Evolutionary conservation across 768 basidiomycete genomes (phyloP).

Genomic region (Boletus sensibilis): DNA sequence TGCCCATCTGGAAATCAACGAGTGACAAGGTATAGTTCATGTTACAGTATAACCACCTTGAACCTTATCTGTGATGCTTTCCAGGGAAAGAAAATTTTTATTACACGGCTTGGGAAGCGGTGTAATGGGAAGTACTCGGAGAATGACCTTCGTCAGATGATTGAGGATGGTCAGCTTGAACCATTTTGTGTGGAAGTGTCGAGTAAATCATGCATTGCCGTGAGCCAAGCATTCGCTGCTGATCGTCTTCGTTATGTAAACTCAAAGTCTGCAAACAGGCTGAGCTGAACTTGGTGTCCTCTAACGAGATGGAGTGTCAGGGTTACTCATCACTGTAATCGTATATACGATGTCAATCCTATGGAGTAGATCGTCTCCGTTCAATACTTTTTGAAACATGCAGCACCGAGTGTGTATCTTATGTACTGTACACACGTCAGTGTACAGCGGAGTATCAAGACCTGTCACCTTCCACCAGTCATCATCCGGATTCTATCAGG

Average conservation of each 20-base stretch:
- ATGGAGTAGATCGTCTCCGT: not conserved
- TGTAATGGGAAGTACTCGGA: constrained; percentile 34
- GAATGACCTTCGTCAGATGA: constrained; percentile 35
- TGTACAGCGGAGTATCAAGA: not conserved
- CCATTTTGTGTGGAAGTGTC: constrained; percentile 45
- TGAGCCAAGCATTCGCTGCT: constrained; percentile 26
- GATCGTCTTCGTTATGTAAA: constrained; percentile 17
- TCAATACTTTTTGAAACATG: not conserved
- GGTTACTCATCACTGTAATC: not conserved
- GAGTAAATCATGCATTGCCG: constrained; percentile 17
- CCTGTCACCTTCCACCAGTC: constrained; percentile 35
- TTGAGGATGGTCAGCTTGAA: constrained; percentile 43
- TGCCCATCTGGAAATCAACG: constrained; percentile 41
- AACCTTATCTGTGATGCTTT: not conserved
- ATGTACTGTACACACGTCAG: not conserved
- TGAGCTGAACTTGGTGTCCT: not conserved
- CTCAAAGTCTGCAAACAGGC: not conserved
- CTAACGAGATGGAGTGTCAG: not conserved
- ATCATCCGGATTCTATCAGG: constrained; percentile 85
- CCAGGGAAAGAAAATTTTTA: constrained; percentile 34
- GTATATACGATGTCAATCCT: not conserved
- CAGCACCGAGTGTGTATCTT: not conserved
- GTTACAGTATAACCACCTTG: not conserved
- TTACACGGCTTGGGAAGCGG: constrained; percentile 37
- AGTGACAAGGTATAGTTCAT: constrained; percentile 33